These are phyloP conservation scores for Saccharomyces eubayanus DNA, from an alignment of 805 yeast genomes.

Conservation along the genomic window DNA sequence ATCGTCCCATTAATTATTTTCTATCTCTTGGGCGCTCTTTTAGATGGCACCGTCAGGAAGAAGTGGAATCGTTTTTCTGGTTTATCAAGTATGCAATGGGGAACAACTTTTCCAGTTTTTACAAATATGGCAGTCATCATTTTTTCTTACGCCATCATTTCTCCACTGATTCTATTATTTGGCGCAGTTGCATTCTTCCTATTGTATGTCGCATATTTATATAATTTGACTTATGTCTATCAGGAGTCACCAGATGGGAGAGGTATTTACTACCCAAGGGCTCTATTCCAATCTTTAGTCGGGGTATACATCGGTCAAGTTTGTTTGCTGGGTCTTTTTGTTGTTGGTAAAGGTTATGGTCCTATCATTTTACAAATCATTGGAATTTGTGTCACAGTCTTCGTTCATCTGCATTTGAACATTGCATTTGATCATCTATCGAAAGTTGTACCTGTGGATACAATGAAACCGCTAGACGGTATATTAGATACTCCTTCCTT, in stretches of 20 bases:
- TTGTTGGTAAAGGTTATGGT: conserved; percentile 92
- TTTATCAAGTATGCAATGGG: conserved; percentile 54
- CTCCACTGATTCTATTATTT: conserved; percentile 78
- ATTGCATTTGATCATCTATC: conserved; percentile 59
- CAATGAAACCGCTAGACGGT: conserved; percentile 74
- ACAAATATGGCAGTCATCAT: conserved; percentile 63
- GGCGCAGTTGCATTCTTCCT: conserved; percentile 61
- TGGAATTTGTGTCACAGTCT: conserved; percentile 53
- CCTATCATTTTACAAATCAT: conserved; percentile 73
- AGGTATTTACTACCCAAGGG: conserved; percentile 82
- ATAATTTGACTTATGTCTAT: conserved; percentile 67
- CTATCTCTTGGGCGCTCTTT: conserved; percentile 46
- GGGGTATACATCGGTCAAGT: conserved; percentile 86
- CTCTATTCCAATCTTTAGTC: conserved; percentile 76
- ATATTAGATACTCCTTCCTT: conserved; percentile 51
- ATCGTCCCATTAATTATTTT: conserved; percentile 49
- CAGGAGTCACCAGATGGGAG: conserved; percentile 63
- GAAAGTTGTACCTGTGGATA: conserved; percentile 54
- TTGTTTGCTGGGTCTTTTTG: conserved; percentile 78
- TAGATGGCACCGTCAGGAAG: conserved; percentile 62
- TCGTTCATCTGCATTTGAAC: conserved; percentile 58
- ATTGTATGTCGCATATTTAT: conserved; percentile 67
- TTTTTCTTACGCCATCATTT: conserved; percentile 59
- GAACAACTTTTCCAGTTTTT: conserved; percentile 69
- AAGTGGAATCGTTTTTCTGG: conserved; percentile 52